Evolutionary conservation across 352 stramenopile species (phyloP).

Genomic region (Phytopythium cucurbitacearum): DNA sequence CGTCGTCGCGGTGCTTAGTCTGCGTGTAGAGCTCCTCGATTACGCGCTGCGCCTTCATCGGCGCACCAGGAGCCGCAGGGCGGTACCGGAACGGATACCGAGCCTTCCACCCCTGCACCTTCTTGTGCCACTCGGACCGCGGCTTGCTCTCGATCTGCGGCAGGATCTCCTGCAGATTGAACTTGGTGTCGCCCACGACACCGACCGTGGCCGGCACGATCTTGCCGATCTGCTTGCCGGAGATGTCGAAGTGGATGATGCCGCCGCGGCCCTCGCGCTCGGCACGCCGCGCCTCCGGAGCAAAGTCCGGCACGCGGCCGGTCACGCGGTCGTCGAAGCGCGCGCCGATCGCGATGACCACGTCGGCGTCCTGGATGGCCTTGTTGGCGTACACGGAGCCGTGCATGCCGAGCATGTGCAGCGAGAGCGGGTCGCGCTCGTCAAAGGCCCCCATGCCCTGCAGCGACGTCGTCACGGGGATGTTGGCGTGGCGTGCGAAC

Average conservation of each 20-base stretch:
- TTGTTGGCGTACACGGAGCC: slow-evolving; percentile 96
- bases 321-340: slow-evolving; percentile 97
- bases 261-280: slow-evolving; percentile 88
- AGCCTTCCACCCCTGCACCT: slow-evolving; percentile 88
- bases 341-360: slow-evolving; percentile 92
- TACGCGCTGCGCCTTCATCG: slow-evolving; percentile 93
- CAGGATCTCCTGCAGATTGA: slow-evolving; percentile 91
- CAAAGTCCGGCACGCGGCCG: slow-evolving; percentile 90
- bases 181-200: slow-evolving; percentile 83
- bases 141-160: slow-evolving; percentile 77
- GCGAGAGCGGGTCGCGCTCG: slow-evolving; percentile 90
- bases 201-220: slow-evolving; percentile 79
- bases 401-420: slow-evolving; percentile 98
- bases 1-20: slow-evolving; percentile 87
- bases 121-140: slow-evolving; percentile 90
- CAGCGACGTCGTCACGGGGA: slow-evolving; percentile 94
- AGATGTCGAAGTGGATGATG: slow-evolving; percentile 96
- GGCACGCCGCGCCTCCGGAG: slow-evolving; percentile 89
- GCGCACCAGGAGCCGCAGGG: slow-evolving; percentile 44
- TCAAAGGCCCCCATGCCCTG: slow-evolving; percentile 93
- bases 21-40: slow-evolving; percentile 93
- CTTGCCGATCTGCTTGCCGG: slow-evolving; percentile 83
- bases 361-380: slow-evolving; percentile 93
- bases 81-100: slow-evolving; percentile 93
- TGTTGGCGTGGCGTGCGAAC: slow-evolving; percentile 91